Base-by-base conservation (phyloP, 75 land plant species). In the Pseudotsuga menziesii region DNA sequence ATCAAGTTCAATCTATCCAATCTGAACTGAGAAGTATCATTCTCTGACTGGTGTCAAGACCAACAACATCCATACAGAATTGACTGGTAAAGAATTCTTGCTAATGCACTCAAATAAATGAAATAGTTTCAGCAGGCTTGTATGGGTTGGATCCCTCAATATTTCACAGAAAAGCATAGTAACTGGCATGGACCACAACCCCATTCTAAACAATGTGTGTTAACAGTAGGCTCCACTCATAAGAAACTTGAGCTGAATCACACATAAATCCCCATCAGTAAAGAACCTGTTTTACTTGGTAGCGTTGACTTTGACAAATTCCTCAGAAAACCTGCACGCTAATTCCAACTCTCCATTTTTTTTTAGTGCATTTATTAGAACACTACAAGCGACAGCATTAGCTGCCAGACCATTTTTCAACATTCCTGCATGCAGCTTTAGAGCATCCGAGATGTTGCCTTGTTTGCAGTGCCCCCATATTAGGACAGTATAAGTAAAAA, bases 401-500 rank as follows among this genome's bases (percentile, higher is more conserved):
- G 78, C 57, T 55, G 17, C 22, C 48, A 48, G 1, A 58, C 60
- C 78, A 16, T 16, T 56, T 26, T 15, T 25, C 41, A 36, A 12
- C 54, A 67, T 62, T 22, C 35, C 61, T 54, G 13, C 74, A 63
- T 58, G 58, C 15, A 77, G 15, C 29, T 69, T 77, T 7, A 56
- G 58, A 13, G 80, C 84, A 27, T 73, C 59, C 56, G 74, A 58
- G 76, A 85, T 76, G 52, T 81, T 71, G 5, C 72, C 80, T 20
- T 83, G 73, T 63, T 75, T 84, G 80, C 84, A 81, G 58, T 80
- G 78, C 3, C 75, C 74, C 41, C 78, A 80, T 23, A 87, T 78
- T 14, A 87, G 87, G 26, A 80, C 74, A 72, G 85, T 87, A 78
- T 81, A 87, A 25, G 83, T 82, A 67, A 84, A 78, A 69, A 73